These are phyloP conservation scores for Podospora anserina DNA, from an alignment of 495 filamentous ascomycete species.

Conservation along the genomic window DNA sequence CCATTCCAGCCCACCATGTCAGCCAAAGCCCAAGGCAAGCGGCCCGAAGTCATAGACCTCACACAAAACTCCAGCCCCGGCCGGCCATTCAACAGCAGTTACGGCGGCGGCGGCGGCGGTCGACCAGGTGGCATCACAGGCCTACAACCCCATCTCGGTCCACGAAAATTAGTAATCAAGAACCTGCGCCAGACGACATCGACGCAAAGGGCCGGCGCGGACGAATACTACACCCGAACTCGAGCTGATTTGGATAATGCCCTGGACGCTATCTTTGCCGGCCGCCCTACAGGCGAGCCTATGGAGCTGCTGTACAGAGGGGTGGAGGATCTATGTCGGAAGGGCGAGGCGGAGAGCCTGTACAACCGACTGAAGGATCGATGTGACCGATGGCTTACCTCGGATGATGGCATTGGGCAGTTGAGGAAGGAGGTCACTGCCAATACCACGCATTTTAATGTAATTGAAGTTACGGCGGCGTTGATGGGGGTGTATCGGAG, in stretches of 20 bases:
- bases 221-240: slow-evolving; percentile 67
- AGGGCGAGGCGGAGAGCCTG: slow-evolving; percentile 63
- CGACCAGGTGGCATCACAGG: slow-evolving; percentile 23
- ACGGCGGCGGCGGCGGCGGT: slow-evolving; percentile 6
- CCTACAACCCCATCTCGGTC: slow-evolving; percentile 57
- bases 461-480: slow-evolving; percentile 57
- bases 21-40: slow-evolving; percentile 39
- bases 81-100: slow-evolving; percentile 4
- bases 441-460: slow-evolving; percentile 33
- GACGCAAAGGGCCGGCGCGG: slow-evolving; percentile 20
- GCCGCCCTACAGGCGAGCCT: slow-evolving; percentile 59
- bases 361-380: slow-evolving; percentile 58
- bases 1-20: slow-evolving; percentile 26
- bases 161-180: slow-evolving; percentile 84
- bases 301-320: slow-evolving; percentile 86
- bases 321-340: slow-evolving; percentile 84
- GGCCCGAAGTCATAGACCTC: slow-evolving; percentile 41
- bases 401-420: slow-evolving; percentile 49
- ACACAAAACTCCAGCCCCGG: slow-evolving; percentile 21
- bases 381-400: slow-evolving; percentile 61
- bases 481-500: slow-evolving; percentile 69
- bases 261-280: slow-evolving; percentile 66
- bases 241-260: slow-evolving; percentile 70
- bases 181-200: slow-evolving; percentile 65
- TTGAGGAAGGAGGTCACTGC: slow-evolving; percentile 35